Evolutionary conservation across 2,329 filamentous ascomycete species (phyloP), one percentile per base, ranked within the genome.

Genomic region (Aspergillus thermomutatus): DNA sequence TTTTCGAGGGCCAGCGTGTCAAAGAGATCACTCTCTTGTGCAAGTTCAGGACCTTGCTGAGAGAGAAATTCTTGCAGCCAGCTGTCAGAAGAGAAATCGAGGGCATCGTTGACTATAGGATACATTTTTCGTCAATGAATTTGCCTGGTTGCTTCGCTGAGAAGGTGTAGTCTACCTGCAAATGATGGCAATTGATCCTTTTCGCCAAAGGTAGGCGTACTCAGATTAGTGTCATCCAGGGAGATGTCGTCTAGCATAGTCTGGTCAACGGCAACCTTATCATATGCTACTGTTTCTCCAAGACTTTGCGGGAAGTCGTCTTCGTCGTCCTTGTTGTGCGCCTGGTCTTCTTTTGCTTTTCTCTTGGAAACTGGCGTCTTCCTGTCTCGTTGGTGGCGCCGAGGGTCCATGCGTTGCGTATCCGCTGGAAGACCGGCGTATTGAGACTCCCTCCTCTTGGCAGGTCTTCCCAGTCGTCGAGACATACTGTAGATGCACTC

Each of bases 401-500:
- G n/a, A 25, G 41, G 37, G 4, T 56, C 51, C 9, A 9, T 49
- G 2, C 26, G 25, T 26, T 31, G 53, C 26, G 48, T 40, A 11
- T 49, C 25, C 4, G 49, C 19, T 9, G 43, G 43, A 21, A 45
- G 50, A 11, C 37, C 23, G 19, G 55, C 58, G 4, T 58, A 47
- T 11, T 43, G 8, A 10, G 31, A 31, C 23, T 64, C 62, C 56
- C 62, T 68, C 51, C 68, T 72, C 53, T 73, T 74, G 1, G 70
- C 68, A 1, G 72, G 71, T 31, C 72, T 59, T 14, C 72, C 72
- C 3, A 74, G 50, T 14, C 70, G 68, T 10, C 70, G 63, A 8
- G 72, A 74, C 43, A 74, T 66, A 47, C 71, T 73, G 53, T 74
- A 74, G 23, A 74, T 60, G 28, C 72, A 74, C 3, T 66, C 61